phyloP scores from a whole-genome alignment of 2,329 filamentous ascomycete species.

The Hymenoscyphus fraxineus region DNA sequence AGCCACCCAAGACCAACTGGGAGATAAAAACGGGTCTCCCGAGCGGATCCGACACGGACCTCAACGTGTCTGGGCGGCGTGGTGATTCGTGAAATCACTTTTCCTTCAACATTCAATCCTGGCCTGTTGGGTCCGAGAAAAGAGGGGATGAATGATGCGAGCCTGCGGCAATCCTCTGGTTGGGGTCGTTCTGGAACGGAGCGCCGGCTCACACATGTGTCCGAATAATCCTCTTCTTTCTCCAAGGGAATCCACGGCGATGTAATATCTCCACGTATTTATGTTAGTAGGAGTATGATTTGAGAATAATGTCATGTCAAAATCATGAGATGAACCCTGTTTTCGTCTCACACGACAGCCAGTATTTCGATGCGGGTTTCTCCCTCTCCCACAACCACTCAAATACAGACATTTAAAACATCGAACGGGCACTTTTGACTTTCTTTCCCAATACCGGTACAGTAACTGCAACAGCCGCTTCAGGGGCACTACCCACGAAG shows the following conservation, averaged over 20 bases:
- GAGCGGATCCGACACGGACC: neutral
- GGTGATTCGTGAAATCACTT: neutral
- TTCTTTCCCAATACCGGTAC: too few relatives aligned
- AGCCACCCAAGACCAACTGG: neutral
- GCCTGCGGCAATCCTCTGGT: neutral
- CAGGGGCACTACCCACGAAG: neutral
- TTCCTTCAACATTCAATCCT: neutral
- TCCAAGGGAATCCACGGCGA: neutral
- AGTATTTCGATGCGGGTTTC: too few relatives aligned
- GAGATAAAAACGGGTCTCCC: neutral
- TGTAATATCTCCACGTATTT: neutral
- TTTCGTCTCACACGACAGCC: neutral
- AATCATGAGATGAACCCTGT: neutral
- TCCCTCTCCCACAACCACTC: too few relatives aligned
- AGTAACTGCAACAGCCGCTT: too few relatives aligned
- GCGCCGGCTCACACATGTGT: neutral
- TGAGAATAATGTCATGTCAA: neutral
- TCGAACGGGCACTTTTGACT: too few relatives aligned
- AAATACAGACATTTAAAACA: too few relatives aligned
- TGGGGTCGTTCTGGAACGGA: neutral
- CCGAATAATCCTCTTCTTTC: neutral
- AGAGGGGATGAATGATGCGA: neutral
- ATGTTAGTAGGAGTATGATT: neutral
- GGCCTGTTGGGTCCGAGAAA: neutral
- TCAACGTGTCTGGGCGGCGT: neutral